Percentiles rank a stretch among this genome's conserved stretches.
Conservation (phyloP, 2,329 filamentous ascomycete species). For the Monascus ruber region DNA sequence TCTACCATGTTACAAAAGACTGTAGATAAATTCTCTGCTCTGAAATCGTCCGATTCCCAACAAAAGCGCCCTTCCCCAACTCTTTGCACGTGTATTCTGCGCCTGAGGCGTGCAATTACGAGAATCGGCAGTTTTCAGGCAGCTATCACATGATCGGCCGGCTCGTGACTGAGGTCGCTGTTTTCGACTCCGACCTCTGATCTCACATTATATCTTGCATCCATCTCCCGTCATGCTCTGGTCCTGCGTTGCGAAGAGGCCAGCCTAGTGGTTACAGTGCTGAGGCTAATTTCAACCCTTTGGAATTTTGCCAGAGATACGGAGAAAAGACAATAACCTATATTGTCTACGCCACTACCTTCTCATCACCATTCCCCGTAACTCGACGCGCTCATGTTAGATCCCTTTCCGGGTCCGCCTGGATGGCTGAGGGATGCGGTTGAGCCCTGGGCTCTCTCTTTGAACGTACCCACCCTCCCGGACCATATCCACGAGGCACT, state of each 20-base stretch:
- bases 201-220: too few species aligned
- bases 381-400: constrained; percentile 25
- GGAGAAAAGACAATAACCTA: neutral
- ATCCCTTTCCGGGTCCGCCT: constrained; percentile 39
- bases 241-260: too few species aligned
- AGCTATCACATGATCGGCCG: too few species aligned
- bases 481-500: constrained; percentile 53
- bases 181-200: too few species aligned
- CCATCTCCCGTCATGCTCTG: too few species aligned
- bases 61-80: neutral
- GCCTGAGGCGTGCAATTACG: too few species aligned
- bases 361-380: constrained; percentile 5
- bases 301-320: too few species aligned
- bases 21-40: neutral
- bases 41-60: neutral
- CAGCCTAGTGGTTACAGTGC: too few species aligned
- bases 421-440: constrained; percentile 37
- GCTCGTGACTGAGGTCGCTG: too few species aligned
- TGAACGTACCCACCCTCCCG: constrained; percentile 44
- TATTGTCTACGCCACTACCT: constrained; percentile 6
- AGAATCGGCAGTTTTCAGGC: too few species aligned
- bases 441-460: constrained; percentile 40
- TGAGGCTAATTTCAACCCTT: too few species aligned
- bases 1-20: neutral
- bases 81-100: neutral